phyloP scores from a whole-genome alignment of 257 asterid genomes.

The Vinca minor region DNA sequence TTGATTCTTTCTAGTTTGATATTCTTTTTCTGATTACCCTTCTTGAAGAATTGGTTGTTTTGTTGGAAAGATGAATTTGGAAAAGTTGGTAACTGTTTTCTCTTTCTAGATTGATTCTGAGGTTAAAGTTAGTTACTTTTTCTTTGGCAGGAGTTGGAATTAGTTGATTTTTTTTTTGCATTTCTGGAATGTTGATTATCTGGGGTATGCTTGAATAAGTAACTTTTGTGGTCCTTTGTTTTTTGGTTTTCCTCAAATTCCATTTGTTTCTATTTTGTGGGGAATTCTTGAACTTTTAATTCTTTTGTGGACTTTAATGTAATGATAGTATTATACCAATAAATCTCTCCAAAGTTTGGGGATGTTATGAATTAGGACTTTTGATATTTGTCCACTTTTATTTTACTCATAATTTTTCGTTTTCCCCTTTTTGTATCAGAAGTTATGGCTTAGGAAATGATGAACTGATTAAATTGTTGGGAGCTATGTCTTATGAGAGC shows the following conservation, averaged over 20 bases:
- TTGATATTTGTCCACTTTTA: too few species aligned
- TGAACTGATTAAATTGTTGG: not conserved
- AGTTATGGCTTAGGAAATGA: not conserved
- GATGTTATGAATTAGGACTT: not conserved
- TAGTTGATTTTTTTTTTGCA: not conserved
- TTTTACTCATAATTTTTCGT: too few species aligned
- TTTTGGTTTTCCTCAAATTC: not conserved
- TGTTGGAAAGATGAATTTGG: not conserved
- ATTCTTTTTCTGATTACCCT: too few species aligned
- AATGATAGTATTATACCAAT: not conserved
- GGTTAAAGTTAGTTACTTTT: not conserved
- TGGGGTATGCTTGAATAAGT: not conserved
- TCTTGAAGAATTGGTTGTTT: too few species aligned
- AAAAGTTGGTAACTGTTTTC: not conserved
- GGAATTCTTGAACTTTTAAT: too few species aligned
- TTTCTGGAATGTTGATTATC: not conserved
- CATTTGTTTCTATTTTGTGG: not conserved
- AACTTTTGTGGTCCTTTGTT: conserved; percentile 1
- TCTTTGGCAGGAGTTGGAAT: not conserved
- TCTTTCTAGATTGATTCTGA: not conserved
- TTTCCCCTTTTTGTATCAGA: not conserved
- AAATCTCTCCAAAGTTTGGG: not conserved
- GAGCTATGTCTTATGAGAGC: not conserved
- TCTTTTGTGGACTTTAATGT: conserved; percentile 8
- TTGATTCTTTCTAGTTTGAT: not conserved